A percentile compares a stretch with the other conserved stretches of the same genome.
Evolutionary conservation across 2,329 filamentous ascomycete genomes (phyloP).

Genomic region (Alternaria sp.): DNA sequence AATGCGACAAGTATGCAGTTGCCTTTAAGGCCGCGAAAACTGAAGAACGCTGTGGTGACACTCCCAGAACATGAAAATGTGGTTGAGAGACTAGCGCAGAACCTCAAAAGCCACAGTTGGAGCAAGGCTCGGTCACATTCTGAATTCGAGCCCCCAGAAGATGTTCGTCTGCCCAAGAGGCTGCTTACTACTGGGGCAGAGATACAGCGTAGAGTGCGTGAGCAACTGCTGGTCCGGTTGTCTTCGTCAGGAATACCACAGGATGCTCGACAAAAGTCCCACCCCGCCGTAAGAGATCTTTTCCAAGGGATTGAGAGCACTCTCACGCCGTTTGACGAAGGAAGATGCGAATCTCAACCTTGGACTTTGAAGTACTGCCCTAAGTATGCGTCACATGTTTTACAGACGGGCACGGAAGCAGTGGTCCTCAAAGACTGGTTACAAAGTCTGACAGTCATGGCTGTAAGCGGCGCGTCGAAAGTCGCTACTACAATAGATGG

Average conservation of each 20-base stretch:
- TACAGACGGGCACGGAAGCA: conserved; percentile 77
- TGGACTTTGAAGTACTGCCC: conserved; percentile 93
- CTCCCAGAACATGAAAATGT: conserved; percentile 38
- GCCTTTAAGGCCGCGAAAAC: conserved; percentile 37
- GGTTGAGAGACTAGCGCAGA: conserved; percentile 29
- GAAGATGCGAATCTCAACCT: conserved; percentile 72
- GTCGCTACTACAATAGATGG: conserved; percentile 15
- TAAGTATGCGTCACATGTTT: conserved; percentile 69
- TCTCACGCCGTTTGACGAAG: conserved; percentile 82
- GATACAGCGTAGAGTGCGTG: conserved; percentile 51
- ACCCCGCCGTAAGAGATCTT: conserved; percentile 68
- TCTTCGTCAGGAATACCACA: conserved; percentile 20
- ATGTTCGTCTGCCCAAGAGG: conserved; percentile 47
- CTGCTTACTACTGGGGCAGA: conserved; percentile 49
- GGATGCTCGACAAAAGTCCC: conserved; percentile 35
- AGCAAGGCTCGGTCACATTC: background rate
- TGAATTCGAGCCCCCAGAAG: conserved; percentile 28
- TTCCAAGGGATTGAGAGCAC: conserved; percentile 67
- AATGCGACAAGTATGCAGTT: background rate
- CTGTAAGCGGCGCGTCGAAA: conserved; percentile 68
- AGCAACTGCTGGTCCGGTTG: conserved; percentile 28
- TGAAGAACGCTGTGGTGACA: conserved; percentile 50
- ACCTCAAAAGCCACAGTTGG: conserved; percentile 21
- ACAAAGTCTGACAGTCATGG: conserved; percentile 74
- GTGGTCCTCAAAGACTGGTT: conserved; percentile 82